phyloP scores from a whole-genome alignment of 2,329 filamentous ascomycete species.

The Venturiaceae sp. region DNA sequence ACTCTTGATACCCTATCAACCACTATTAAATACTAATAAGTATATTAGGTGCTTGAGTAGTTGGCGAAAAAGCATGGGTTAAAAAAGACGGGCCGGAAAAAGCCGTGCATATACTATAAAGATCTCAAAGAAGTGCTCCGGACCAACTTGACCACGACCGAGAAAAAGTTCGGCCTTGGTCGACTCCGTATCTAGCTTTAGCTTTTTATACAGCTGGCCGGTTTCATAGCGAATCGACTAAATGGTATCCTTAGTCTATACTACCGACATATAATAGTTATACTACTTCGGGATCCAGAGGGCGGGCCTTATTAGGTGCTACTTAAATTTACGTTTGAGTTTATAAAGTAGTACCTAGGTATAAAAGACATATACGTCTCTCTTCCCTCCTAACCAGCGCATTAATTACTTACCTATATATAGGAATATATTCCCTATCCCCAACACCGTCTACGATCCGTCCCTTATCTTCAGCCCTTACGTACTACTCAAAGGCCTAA shows the following conservation, averaged over 20 bases:
- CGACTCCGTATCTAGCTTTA: slow-evolving; percentile 13
- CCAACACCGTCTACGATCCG: slow-evolving; percentile 22
- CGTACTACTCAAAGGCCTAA: slow-evolving; percentile 20
- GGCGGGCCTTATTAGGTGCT: slow-evolving; percentile 11
- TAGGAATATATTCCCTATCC: slow-evolving; percentile 21
- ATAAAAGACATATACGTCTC: slow-evolving; percentile 14
- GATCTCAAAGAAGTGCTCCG: slow-evolving; percentile 14
- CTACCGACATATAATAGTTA: slow-evolving; percentile 13
- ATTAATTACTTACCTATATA: background rate
- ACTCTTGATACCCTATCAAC: background rate
- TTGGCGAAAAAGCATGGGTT: slow-evolving; percentile 14
- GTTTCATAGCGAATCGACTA: slow-evolving; percentile 12
- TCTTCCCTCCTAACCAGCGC: background rate
- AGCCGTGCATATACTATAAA: slow-evolving; percentile 10
- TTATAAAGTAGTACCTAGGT: slow-evolving; percentile 13
- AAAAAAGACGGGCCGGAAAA: slow-evolving; percentile 11
- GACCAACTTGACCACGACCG: slow-evolving; percentile 12
- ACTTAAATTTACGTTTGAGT: slow-evolving; percentile 15
- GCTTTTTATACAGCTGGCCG: slow-evolving; percentile 13
- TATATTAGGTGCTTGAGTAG: slow-evolving; percentile 2
- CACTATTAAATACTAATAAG: background rate
- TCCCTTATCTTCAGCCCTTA: slow-evolving; percentile 23
- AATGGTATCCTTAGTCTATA: slow-evolving; percentile 12
- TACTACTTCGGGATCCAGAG: slow-evolving; percentile 12
- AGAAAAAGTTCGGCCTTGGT: slow-evolving; percentile 12